phyloP scores from a whole-genome alignment of 2,329 filamentous ascomycete genomes.

The Colletotrichum zoysiae region DNA sequence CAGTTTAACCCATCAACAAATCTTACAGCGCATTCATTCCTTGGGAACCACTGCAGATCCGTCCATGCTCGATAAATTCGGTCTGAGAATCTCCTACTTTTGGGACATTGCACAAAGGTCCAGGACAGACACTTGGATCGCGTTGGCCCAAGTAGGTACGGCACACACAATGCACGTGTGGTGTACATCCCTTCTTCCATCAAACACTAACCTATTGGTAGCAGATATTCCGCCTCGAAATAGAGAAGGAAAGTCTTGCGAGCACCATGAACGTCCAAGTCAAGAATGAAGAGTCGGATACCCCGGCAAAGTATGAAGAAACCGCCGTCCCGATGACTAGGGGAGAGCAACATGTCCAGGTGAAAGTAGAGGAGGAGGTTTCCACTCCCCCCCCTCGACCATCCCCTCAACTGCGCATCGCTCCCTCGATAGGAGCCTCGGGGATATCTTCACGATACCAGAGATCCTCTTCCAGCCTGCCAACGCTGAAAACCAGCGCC shows the following conservation, averaged over 20 bases:
- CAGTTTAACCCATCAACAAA: not conserved
- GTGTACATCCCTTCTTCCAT: not conserved
- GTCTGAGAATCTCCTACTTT: no score
- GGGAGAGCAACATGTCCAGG: not conserved
- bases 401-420: not conserved
- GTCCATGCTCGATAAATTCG: no score
- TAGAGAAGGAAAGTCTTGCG: not conserved
- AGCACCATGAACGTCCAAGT: not conserved
- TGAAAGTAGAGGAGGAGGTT: not conserved
- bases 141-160: not conserved
- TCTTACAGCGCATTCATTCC: not conserved
- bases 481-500: not conserved
- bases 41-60: not conserved
- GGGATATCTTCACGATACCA: not conserved
- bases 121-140: not conserved
- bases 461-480: not conserved
- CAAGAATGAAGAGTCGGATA: not conserved
- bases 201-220: not conserved
- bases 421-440: not conserved
- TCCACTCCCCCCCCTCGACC: not conserved
- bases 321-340: not conserved
- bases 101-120: not conserved
- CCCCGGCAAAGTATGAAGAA: not conserved
- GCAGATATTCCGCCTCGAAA: not conserved
- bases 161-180: not conserved